Evolutionary conservation across 768 basidiomycete genomes (phyloP).

Genomic region (Trametes cinnabarina): DNA sequence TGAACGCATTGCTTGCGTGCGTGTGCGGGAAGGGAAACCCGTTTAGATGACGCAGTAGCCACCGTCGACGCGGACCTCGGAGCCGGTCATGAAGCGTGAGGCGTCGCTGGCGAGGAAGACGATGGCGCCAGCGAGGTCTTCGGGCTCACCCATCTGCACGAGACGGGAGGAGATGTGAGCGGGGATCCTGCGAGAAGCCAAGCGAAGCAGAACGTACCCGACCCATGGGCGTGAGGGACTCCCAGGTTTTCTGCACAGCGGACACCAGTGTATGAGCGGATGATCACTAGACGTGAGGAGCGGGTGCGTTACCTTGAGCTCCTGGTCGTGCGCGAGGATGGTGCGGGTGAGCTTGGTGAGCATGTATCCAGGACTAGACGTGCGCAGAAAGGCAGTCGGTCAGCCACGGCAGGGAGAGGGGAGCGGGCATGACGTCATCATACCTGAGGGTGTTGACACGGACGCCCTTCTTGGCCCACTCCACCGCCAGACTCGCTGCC

Average conservation of each 20-base stretch:
- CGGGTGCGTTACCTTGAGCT: conserved; percentile 60
- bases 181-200: neutral
- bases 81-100: conserved; percentile 85
- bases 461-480: conserved; percentile 90
- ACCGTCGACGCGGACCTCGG: conserved; percentile 84
- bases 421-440: conserved; percentile 7
- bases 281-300: neutral
- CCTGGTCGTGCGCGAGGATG: conserved; percentile 70
- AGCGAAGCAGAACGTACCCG: conserved; percentile 49
- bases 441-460: conserved; percentile 82
- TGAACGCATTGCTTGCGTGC: no score
- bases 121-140: conserved; percentile 87
- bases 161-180: neutral
- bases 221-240: conserved; percentile 81
- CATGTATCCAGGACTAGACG: conserved; percentile 86
- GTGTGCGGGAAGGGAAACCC: neutral
- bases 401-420: conserved; percentile 3
- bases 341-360: conserved; percentile 84
- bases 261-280: conserved; percentile 14
- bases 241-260: conserved; percentile 74
- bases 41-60: conserved; percentile 73
- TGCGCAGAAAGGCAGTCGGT: neutral
- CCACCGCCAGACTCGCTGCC: conserved; percentile 88
- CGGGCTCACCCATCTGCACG: conserved; percentile 82
- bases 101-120: conserved; percentile 91